These are phyloP conservation scores for Tolypocladium album DNA, from an alignment of 2,329 filamentous ascomycete species.

Conservation along the genomic window DNA sequence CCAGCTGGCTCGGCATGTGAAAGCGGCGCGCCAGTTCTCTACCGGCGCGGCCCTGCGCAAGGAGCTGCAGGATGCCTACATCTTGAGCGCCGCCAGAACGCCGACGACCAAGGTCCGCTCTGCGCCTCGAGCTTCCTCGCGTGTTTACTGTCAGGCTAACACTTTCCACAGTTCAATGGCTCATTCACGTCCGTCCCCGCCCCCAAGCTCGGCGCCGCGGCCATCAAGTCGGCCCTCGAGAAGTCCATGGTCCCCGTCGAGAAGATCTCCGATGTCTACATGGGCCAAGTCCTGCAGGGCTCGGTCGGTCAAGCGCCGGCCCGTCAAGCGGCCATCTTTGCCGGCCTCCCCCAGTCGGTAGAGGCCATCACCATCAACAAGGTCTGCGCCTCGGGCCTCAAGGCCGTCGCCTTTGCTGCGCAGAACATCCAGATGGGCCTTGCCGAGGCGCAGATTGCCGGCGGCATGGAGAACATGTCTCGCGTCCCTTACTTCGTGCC, in stretches of 20 bases:
- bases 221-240: constrained; percentile 81
- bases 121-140: background rate
- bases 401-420: constrained; percentile 81
- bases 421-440: constrained; percentile 92
- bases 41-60: constrained; percentile 32
- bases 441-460: constrained; percentile 79
- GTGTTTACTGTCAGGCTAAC: background rate
- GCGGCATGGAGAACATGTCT: constrained; percentile 98
- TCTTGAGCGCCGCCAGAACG: constrained; percentile 80
- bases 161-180: constrained; percentile 69
- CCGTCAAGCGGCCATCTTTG: constrained; percentile 80
- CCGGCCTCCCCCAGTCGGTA: constrained; percentile 67
- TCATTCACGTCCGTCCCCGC: constrained; percentile 74
- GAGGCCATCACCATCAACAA: constrained; percentile 96
- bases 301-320: constrained; percentile 83
- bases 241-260: constrained; percentile 75
- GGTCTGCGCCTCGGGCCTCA: constrained; percentile 91
- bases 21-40: constrained; percentile 35
- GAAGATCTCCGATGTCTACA: constrained; percentile 86
- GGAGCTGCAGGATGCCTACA: constrained; percentile 86
- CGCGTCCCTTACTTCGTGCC: constrained; percentile 84
- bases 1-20: constrained; percentile 28
- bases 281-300: constrained; percentile 88
- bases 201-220: constrained; percentile 78
- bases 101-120: constrained; percentile 69